phyloP scores from a whole-genome alignment of 2,329 filamentous ascomycete genomes.

The Lachnellula hyalina region DNA sequence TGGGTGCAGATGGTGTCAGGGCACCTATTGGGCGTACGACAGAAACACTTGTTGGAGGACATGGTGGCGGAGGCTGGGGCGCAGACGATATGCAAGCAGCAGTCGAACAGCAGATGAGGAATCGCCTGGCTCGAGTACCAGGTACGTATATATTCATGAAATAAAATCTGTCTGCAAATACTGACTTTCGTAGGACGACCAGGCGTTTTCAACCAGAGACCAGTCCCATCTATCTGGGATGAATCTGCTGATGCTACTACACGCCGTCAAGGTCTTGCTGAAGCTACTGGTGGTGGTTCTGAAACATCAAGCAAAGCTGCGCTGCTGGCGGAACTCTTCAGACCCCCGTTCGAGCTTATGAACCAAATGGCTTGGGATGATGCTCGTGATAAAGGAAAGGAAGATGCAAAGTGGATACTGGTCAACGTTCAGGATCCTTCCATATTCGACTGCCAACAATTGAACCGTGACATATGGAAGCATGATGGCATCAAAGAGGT shows the following conservation, averaged over 20 bases:
- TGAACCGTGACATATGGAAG: constrained; percentile 97
- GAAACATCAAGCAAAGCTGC: constrained; percentile 64
- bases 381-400: constrained; percentile 79
- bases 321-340: constrained; percentile 84
- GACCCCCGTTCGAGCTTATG: constrained; percentile 89
- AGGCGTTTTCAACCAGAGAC: constrained; percentile 66
- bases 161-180: constrained; percentile 5
- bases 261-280: constrained; percentile 49
- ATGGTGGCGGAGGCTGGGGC: constrained; percentile 41
- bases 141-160: constrained; percentile 14
- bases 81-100: constrained; percentile 36
- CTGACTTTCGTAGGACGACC: constrained; percentile 36
- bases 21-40: constrained; percentile 89
- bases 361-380: constrained; percentile 73
- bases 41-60: constrained; percentile 81
- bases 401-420: constrained; percentile 86
- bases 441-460: constrained; percentile 87
- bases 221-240: constrained; percentile 43
- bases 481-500: constrained; percentile 72
- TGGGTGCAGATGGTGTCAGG: constrained; percentile 60
- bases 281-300: constrained; percentile 60
- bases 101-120: constrained; percentile 26
- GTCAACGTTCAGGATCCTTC: constrained; percentile 93
- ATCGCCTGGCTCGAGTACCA: constrained; percentile 29
- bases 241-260: constrained; percentile 38